Evolutionary conservation across 169 alveolate species (phyloP), one percentile per base, ranked within the genome.

Genomic region (Cryptosporidium canis): DNA sequence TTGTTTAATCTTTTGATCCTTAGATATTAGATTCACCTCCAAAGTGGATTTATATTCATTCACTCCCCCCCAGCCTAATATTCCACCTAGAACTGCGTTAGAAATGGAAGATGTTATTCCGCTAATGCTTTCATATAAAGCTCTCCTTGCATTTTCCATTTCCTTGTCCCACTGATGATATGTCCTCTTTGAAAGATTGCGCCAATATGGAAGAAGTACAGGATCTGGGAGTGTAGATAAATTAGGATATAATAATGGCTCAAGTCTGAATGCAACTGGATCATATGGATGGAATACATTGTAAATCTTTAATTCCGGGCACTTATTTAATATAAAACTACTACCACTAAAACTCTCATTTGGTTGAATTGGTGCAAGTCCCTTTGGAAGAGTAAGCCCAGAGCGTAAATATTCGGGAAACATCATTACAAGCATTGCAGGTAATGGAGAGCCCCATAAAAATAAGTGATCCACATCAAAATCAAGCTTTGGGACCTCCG

Each of bases 131-230:
- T 91, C 92, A 44, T 87, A 91, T 33, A 91, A 71, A 12, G 92
- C 94, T 63, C 66, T 77, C 45, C 91, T 91, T 27, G 94, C 94
- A 85, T 85, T 92, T 44, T 93, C 94, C 92, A 93, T 90, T 61
- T 91, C 92, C 83, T 92, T 91, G 72, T 94, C 96, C 95, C 96
- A 92, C 64, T 93, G 95, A 67, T 93, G 94, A 95, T 95, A 94
- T 41, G 94, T 93, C 61, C 94, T 93, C 45, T 93, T 93, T 27
- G 96, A 95, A 67, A 93, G 93, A 70, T 93, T 94, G 56, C 94
- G 85, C 96, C 96, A 94, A 43, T 92, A 93, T 16, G 95, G 95
- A 33, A 93, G 72, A 37, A 94, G 72, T 41, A 91, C 95, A 37
- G 96, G 96, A 51, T 93, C 95, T 16, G 96, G 96, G 8, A 93